Base-by-base conservation (phyloP, 495 filamentous ascomycete species). In the Hypoxylon trugodes region DNA sequence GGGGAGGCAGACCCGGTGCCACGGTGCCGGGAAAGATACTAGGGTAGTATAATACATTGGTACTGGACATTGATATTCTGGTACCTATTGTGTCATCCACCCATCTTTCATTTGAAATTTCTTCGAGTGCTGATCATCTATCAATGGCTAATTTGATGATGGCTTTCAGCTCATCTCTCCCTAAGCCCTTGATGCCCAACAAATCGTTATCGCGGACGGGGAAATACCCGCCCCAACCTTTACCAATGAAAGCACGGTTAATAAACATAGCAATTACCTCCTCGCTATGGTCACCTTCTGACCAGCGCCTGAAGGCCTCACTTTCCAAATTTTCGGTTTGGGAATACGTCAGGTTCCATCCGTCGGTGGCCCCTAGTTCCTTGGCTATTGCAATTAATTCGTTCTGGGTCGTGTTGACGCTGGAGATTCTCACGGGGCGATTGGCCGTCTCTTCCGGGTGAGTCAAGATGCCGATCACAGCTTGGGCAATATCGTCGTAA, bases 241-340 rank as follows among this genome's bases (percentile, higher is more conserved):
- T 47, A 2, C 64, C 64, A 35, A 67, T 67, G 41, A 67, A 67
- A 18, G 64, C 64, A 21, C 64, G 52, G 51, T 67, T 67, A 24
- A 67, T 67, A 22, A 67, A 67, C 64, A 67, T 67, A 8, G 64
- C 64, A 53, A 67, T 67, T 47, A 67, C 64, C 46, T 67, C 64
- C 24, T 67, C 64, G 64, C 64, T 67, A 61, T 67, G 64, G 19
- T 67, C 64, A 61, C 64, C 64, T 45, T 61, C 58, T 33, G 64
- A 46, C 64, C 64, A 67, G 12, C 64, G 64, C 41, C 46, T 42
- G 6, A 67, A 18, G 1, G 64, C 64, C 36, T 67, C 58, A 15
- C 22, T 49, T 52, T 67, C 64, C 47, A 67, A 13, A 40, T 67
- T n/a, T 36, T 61, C 64, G 25, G 64, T 67, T 16, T 48, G 22